phyloP scores from a whole-genome alignment of 1,284 basidiomycete genomes.

The Veloboletus limbatus region DNA sequence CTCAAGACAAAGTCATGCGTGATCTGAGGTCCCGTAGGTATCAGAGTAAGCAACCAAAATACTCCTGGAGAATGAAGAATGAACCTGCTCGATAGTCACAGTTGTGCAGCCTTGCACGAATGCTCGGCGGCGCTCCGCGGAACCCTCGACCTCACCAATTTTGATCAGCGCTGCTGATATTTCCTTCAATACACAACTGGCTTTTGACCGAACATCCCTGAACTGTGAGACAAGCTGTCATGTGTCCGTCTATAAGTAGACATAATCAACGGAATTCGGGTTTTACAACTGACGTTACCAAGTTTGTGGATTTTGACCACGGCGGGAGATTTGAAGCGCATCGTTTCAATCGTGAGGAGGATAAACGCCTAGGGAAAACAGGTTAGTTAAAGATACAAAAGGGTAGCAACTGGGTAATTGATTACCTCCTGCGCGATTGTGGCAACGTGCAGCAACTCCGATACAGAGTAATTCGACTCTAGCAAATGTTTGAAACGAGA shows the following conservation, averaged over 20 bases:
- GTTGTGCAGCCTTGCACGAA: conserved; percentile 52
- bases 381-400: conserved; percentile 11
- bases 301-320: conserved; percentile 72
- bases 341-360: conserved; percentile 59
- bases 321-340: conserved; percentile 66
- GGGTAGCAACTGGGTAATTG: background rate
- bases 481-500: conserved; percentile 47
- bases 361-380: conserved; percentile 54
- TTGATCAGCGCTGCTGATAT: conserved; percentile 53
- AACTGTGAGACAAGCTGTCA: conserved; percentile 61
- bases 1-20: conserved; percentile 62
- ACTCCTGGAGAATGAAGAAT: conserved; percentile 7
- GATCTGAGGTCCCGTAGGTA: conserved; percentile 41
- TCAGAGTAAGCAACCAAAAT: background rate
- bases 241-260: conserved; percentile 5
- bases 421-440: conserved; percentile 70
- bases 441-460: conserved; percentile 64
- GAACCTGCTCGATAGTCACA: conserved; percentile 43
- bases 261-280: background rate
- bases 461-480: conserved; percentile 36
- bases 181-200: conserved; percentile 49
- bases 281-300: conserved; percentile 47
- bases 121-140: conserved; percentile 48
- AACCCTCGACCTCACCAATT: conserved; percentile 48
- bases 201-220: conserved; percentile 58